Evolutionary conservation across 2,329 filamentous ascomycete genomes (phyloP).

Genomic region (Daldinia eschscholtzii): DNA sequence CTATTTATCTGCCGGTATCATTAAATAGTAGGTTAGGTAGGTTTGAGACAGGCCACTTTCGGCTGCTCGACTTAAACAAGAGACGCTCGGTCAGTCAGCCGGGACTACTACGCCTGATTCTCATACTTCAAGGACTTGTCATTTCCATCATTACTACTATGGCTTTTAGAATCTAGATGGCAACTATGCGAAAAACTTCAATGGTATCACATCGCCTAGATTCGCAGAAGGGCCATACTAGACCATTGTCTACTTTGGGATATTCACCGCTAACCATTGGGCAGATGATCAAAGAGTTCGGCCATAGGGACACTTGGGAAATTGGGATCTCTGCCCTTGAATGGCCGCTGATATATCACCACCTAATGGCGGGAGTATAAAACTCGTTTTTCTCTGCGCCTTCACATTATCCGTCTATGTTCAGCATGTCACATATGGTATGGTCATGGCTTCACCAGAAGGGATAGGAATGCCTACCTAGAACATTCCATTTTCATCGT

Average conservation of each 20-base stretch:
- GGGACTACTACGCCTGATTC: not conserved
- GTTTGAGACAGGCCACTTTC: constrained; percentile 5
- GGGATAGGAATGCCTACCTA: not conserved
- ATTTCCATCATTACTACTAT: not conserved
- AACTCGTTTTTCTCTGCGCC: not conserved
- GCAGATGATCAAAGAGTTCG: not conserved
- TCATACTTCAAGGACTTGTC: not conserved
- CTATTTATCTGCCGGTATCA: constrained; percentile 19
- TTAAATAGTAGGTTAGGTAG: constrained; percentile 7
- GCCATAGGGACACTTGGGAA: not conserved
- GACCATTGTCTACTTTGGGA: not conserved
- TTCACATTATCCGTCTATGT: not conserved
- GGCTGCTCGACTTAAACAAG: not conserved
- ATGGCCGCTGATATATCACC: not conserved
- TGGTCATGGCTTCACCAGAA: not conserved
- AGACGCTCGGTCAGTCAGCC: not conserved
- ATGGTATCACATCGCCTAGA: not conserved
- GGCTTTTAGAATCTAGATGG: not conserved
- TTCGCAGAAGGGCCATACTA: not conserved
- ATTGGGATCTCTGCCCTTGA: not conserved
- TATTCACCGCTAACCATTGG: not conserved
- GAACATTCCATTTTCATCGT: not conserved
- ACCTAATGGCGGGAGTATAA: not conserved
- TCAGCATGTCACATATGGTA: not conserved
- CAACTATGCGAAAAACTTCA: not conserved